A percentile compares a stretch with the other conserved stretches of the same genome.
Evolutionary conservation across 306 rosid genomes (phyloP).

Genomic region (Crataegus laevigata): DNA sequence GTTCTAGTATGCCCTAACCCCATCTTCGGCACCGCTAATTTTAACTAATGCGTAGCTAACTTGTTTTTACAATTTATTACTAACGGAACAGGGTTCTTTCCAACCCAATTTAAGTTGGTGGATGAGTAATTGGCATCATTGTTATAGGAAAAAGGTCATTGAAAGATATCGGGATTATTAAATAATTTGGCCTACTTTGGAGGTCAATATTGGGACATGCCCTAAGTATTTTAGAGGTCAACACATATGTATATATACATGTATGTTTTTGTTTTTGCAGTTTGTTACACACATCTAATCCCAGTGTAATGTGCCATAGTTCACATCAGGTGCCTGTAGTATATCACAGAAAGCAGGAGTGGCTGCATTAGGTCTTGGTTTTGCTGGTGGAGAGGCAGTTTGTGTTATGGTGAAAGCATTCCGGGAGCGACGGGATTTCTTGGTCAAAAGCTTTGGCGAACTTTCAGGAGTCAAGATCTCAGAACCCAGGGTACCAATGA

Average conservation of each 20-base stretch:
- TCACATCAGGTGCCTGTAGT: constrained; percentile 90
- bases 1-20: background rate
- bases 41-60: background rate
- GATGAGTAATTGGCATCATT: background rate
- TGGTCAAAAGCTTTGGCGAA: constrained; percentile 73
- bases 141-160: background rate
- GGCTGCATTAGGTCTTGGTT: constrained; percentile 89
- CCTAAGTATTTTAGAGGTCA: too few species aligned
- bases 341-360: constrained; percentile 92
- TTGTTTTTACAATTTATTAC: background rate
- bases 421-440: constrained; percentile 79
- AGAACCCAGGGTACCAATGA: constrained; percentile 64
- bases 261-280: background rate
- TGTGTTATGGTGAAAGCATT: constrained; percentile 84
- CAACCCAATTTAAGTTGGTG: background rate
- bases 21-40: background rate
- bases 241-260: too few species aligned
- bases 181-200: background rate
- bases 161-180: background rate
- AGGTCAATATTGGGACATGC: background rate
- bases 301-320: constrained; percentile 37
- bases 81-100: background rate
- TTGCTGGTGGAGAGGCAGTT: constrained; percentile 91
- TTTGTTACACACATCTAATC: constrained; percentile 11
- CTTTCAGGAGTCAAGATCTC: constrained; percentile 71